Percentiles rank a stretch among this genome's conserved stretches.
Evolutionary conservation across 2,329 filamentous ascomycete species (phyloP).

Genomic region (Fusarium xyrophilum): DNA sequence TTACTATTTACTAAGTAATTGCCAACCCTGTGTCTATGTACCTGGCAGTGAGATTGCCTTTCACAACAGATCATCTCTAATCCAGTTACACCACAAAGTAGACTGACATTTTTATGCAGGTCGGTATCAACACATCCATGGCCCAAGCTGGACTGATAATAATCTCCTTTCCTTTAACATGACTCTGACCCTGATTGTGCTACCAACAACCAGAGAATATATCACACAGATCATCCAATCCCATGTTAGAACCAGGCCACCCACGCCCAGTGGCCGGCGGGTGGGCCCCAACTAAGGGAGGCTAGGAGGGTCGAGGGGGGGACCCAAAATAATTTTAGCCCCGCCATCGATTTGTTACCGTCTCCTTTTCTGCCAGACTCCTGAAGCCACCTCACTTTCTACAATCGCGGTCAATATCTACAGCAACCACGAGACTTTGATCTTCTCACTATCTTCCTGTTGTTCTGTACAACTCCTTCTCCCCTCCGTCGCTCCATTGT

Average conservation of each 20-base stretch:
- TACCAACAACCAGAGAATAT: neutral
- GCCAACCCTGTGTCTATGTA: neutral
- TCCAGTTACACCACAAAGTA: neutral
- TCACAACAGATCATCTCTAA: neutral
- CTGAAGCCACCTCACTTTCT: conserved; percentile 35
- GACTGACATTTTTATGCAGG: neutral
- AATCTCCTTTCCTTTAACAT: conserved; percentile 6
- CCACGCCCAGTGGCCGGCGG: conserved; percentile 22
- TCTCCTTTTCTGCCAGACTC: conserved; percentile 45
- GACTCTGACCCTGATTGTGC: conserved; percentile 7
- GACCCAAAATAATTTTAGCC: conserved; percentile 51
- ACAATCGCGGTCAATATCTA: conserved; percentile 41
- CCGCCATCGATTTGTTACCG: conserved; percentile 51
- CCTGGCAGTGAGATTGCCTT: neutral
- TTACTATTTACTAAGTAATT: too few species aligned
- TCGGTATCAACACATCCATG: neutral
- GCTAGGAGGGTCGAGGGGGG: conserved; percentile 31
- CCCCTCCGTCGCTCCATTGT: conserved; percentile 27
- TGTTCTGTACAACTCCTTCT: conserved; percentile 40
- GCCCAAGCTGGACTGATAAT: neutral
- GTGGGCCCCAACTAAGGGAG: conserved; percentile 12
- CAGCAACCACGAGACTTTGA: conserved; percentile 41
- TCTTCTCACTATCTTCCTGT: conserved; percentile 33
- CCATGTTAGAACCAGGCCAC: conserved; percentile 1
- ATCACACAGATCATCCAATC: conserved; percentile 24